Evolutionary conservation across 495 filamentous ascomycete genomes (phyloP).

Genomic region (Aspergillus sclerotiicarbonarius): DNA sequence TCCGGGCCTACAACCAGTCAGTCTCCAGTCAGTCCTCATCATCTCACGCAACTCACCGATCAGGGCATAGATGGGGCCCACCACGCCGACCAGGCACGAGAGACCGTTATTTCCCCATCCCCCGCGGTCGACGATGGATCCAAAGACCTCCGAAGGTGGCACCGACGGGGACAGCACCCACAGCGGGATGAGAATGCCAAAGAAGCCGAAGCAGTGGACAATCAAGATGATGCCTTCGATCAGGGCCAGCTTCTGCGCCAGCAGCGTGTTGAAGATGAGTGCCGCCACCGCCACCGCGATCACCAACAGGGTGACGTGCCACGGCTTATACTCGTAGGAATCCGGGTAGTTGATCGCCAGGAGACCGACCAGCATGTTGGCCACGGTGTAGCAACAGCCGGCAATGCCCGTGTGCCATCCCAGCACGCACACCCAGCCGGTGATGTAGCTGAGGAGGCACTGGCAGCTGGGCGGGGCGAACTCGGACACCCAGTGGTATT

Average conservation of each 20-base stretch:
- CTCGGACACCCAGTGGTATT: constrained; percentile 55
- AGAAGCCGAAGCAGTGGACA: constrained; percentile 39
- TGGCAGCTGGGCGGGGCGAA: constrained; percentile 38
- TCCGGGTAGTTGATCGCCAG: constrained; percentile 44
- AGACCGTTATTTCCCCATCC: constrained; percentile 42
- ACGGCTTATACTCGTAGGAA: constrained; percentile 29
- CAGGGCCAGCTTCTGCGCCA: constrained; percentile 36
- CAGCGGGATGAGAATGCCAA: constrained; percentile 40
- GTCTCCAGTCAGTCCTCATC: neutral
- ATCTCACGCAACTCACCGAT: constrained; percentile 34
- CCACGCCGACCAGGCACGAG: constrained; percentile 44
- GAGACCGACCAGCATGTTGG: constrained; percentile 28
- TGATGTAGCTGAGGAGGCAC: constrained; percentile 48
- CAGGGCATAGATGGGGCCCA: constrained; percentile 42
- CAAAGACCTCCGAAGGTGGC: constrained; percentile 41
- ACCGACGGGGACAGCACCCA: constrained; percentile 43
- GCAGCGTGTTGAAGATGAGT: constrained; percentile 41
- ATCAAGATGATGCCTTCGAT: constrained; percentile 40
- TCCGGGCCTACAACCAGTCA: constrained; percentile 18
- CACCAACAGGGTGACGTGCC: constrained; percentile 44
- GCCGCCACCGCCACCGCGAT: constrained; percentile 37
- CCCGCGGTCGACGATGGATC: constrained; percentile 45
- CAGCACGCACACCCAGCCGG: constrained; percentile 23
- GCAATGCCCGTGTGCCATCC: constrained; percentile 27
- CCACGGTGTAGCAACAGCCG: constrained; percentile 37